Base-by-base conservation (phyloP, 768 basidiomycete genomes). In the Naganishia onofrii region DNA sequence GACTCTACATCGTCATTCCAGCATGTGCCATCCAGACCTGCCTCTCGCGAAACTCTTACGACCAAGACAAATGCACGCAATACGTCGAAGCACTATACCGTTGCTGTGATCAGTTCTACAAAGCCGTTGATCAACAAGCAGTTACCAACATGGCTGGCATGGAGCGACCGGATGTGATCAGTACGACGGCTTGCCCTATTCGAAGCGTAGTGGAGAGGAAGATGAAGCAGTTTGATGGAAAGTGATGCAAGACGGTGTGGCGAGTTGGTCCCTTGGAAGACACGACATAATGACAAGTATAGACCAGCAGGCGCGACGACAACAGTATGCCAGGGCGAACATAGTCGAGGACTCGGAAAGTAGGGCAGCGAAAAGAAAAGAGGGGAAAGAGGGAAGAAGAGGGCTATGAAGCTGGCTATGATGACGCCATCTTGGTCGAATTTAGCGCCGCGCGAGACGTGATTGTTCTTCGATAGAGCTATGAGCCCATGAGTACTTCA, bases 11-110 rank as follows among this genome's bases (percentile, higher is more conserved):
- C 17, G 19, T 26, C 28, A 38, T 67, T 26, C 7, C 69, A 76
- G 79, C 79, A 17, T 80, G 79, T 67, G 77, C 76, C 31, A 80
- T 80, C 54, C 79, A 80, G 58, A 71, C 75, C 46, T 80, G 79
- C 65, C 74, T 80, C 15, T 69, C 74, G n/a, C 72, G 71, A 19
- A 70, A 75, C 67, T 77, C 78, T 52, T 80, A 78, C 71, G 72
- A 78, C 69, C 75, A 79, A 68, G 42, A 67, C 23, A 77, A 76
- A 71, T 80, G 79, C 66, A 51, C 68, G 28, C 48, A 71, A 19
- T 71, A 71, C 66, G 77, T 80, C 60, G 68, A 72, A 34, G 58
- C 72, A 4, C 74, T 80, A n/a, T 80, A 80, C 66, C 46, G 66
- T 55, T 80, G 79, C 68, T 80, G 79, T 69, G 74, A 73, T 53